Percentiles rank a stretch among this genome's conserved stretches.
phyloP scores from a whole-genome alignment of 192 early-diverging fungal species.

The Gonapodya sp. region DNA sequence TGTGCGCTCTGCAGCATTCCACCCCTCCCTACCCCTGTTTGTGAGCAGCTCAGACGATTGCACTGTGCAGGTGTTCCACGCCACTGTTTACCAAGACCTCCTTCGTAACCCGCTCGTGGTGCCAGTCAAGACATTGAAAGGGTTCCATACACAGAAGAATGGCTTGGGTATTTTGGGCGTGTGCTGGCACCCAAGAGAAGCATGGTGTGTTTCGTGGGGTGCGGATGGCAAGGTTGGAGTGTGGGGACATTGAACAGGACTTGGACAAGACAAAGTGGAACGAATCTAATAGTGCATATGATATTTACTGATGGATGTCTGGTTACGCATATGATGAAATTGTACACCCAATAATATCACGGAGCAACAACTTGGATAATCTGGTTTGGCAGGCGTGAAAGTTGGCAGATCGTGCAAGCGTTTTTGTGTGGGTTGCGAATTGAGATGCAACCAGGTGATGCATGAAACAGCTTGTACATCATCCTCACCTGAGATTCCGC shows the following conservation, averaged over 20 bases:
- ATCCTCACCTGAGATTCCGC: too few relatives aligned
- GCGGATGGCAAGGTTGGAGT: slow-evolving; percentile 83
- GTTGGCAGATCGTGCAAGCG: too few relatives aligned
- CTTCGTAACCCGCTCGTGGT: slow-evolving; percentile 96
- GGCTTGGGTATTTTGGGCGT: slow-evolving; percentile 67
- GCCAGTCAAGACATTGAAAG: slow-evolving; percentile 88
- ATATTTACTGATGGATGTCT: too few relatives aligned
- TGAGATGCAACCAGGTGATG: too few relatives aligned
- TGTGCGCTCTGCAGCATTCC: slow-evolving; percentile 78
- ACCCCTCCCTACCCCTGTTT: slow-evolving; percentile 85
- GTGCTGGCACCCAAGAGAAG: slow-evolving; percentile 92
- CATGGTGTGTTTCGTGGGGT: slow-evolving; percentile 91
- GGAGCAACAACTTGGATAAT: too few relatives aligned
- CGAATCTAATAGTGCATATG: too few relatives aligned
- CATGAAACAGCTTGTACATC: too few relatives aligned
- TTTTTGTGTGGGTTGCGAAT: too few relatives aligned
- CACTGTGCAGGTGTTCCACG: slow-evolving; percentile 90
- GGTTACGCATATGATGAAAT: too few relatives aligned
- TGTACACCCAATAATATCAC: too few relatives aligned
- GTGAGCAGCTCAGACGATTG: slow-evolving; percentile 89
- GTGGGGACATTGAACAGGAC: slow-evolving; percentile 26
- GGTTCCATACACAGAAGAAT: slow-evolving; percentile 58
- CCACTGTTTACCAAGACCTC: slow-evolving; percentile 95
- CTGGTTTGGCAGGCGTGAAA: too few relatives aligned
- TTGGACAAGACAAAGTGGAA: too few relatives aligned